Conservation (phyloP, 2,329 filamentous ascomycete species). For the Calonectria henricotiae region DNA sequence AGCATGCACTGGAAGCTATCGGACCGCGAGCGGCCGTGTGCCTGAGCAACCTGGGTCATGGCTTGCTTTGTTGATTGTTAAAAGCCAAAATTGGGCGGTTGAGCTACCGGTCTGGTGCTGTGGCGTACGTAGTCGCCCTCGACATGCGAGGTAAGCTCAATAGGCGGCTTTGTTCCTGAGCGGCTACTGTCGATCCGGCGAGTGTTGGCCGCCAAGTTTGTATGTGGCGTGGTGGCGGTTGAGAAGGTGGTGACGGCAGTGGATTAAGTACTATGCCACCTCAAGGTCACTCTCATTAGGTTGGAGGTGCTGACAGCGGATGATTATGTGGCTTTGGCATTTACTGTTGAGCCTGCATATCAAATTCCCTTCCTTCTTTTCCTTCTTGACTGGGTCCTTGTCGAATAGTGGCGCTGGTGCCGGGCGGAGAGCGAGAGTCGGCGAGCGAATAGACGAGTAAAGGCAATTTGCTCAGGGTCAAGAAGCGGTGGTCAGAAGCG, state of each 20-base stretch:
- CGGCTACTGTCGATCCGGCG: background rate
- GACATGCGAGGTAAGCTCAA: background rate
- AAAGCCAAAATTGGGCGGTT: constrained; percentile 33
- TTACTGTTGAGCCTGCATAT: constrained; percentile 3
- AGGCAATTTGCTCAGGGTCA: constrained; percentile 15
- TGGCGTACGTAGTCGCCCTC: background rate
- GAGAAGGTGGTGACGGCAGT: background rate
- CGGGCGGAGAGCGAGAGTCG: constrained; percentile 16
- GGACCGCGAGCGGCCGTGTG: constrained; percentile 52
- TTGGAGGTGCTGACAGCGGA: background rate
- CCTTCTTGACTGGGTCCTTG: constrained; percentile 1
- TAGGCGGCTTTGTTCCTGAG: background rate
- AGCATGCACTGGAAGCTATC: constrained; percentile 74
- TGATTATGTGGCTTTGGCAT: background rate
- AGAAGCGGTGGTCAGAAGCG: constrained; percentile 18
- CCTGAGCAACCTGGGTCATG: constrained; percentile 43
- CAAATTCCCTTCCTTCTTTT: constrained; percentile 26
- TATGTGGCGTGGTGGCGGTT: constrained; percentile 4
- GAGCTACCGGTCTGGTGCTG: constrained; percentile 36
- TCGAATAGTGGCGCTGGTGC: background rate
- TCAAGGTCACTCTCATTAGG: constrained; percentile 11
- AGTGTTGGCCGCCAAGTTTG: background rate
- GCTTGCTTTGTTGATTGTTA: constrained; percentile 22
- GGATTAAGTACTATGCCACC: constrained; percentile 1
- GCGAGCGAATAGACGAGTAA: constrained; percentile 7